These are phyloP conservation scores for Antarctomyces pellizariae DNA, from an alignment of 495 filamentous ascomycete genomes.

Conservation along the genomic window DNA sequence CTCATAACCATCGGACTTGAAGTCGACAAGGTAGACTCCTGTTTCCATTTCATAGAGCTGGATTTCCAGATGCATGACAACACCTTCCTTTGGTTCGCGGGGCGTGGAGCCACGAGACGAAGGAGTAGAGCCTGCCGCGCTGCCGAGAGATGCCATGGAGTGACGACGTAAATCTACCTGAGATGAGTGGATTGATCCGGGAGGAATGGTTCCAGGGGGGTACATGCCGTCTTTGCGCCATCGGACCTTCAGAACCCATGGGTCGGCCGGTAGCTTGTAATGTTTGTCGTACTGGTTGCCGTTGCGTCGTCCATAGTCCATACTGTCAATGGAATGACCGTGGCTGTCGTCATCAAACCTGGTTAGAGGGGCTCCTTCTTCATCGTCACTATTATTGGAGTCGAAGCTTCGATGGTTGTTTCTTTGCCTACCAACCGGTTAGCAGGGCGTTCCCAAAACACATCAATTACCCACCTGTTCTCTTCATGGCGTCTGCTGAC, in stretches of 20 bases:
- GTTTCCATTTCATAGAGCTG: conserved; percentile 91
- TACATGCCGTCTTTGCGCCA: conserved; percentile 56
- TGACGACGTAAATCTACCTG: conserved; percentile 11
- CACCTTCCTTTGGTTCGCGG: conserved; percentile 27
- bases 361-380: too few relatives aligned
- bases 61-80: conserved; percentile 78
- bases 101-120: conserved; percentile 11
- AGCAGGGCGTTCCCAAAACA: too few relatives aligned
- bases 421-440: too few relatives aligned
- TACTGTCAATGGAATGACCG: conserved; percentile 8
- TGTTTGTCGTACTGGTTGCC: conserved; percentile 22
- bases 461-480: too few relatives aligned
- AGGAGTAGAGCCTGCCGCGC: conserved; percentile 11
- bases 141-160: conserved; percentile 14
- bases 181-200: conserved; percentile 12
- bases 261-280: conserved; percentile 71
- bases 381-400: too few relatives aligned
- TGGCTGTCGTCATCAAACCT: too few relatives aligned
- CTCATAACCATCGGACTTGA: conserved; percentile 98
- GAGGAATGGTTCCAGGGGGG: conserved; percentile 14
- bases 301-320: conserved; percentile 9
- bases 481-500: background rate
- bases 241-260: conserved; percentile 84
- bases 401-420: background rate
- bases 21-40: conserved; percentile 87